Base-by-base conservation (phyloP, 768 basidiomycete genomes). In the Astraeus odoratus region DNA sequence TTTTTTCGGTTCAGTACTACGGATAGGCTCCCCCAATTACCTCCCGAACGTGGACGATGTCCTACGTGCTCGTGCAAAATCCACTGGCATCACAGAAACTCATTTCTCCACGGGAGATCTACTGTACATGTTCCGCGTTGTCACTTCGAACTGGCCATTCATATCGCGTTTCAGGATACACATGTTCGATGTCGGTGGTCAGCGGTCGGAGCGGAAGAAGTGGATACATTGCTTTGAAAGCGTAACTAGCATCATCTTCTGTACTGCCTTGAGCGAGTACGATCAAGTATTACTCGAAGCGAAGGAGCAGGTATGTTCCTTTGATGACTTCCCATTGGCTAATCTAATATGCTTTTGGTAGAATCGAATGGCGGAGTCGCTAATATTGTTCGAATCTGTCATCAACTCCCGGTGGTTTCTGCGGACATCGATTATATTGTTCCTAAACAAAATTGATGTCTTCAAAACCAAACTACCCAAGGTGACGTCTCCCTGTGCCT, bases 21-120 rank as follows among this genome's bases (percentile, higher is more conserved):
- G 92, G 36, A 93, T 97, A 60, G 89, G 87, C 2, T 64, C 77
- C 1, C 73, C 78, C 0, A 81, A 78, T n/a, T 98, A 94, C 57
- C 69, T 85, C 0, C 94, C 94, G 0, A 86, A 82, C 16, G 86
- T 89, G 57, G 81, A 76, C 6, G 94, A 97, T 58, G 86, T 95
- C 2, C 69, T 97, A 22, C 73, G 90, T 20, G 89, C 90, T n/a
- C 78, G 91, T 51, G 80, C 81, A 47, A 94, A 94, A 71, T 90
- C 83, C 44, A 83, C 86, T 3, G 92, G 92, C 15, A 94, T 97
- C 55, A 83, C 81, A 5, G 93, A 97, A 67, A 96, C 93, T 5
- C 67, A 83, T 57, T 88, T 89, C 47, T 72, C 70, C 10, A 77
- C 87, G 74, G 86, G 83, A 3, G 76, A 72, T 39, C 59, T 80